Evolutionary conservation across 148 eudicot genomes (phyloP).

Genomic region (Amaranthus palmeri): DNA sequence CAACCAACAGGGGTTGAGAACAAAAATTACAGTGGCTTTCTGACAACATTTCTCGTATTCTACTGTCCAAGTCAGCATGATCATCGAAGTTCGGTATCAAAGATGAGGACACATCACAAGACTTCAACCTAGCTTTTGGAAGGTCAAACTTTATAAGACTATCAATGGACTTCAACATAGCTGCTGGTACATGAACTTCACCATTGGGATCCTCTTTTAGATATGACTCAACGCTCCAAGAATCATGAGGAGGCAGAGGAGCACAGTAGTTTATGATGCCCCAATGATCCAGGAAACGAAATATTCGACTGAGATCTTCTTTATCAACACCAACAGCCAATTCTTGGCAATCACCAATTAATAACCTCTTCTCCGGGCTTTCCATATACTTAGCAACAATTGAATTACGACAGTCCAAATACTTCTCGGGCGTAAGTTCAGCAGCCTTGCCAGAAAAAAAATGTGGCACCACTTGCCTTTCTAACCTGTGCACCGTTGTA

Average conservation of each 20-base stretch:
- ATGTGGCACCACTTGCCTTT: slow-evolving; percentile 89
- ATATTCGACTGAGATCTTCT: slow-evolving; percentile 66
- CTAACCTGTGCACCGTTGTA: slow-evolving; percentile 65
- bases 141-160: slow-evolving; percentile 83
- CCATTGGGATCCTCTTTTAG: slow-evolving; percentile 68
- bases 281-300: slow-evolving; percentile 95
- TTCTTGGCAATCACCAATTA: slow-evolving; percentile 55
- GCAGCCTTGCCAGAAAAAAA: slow-evolving; percentile 79
- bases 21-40: slow-evolving; percentile 65
- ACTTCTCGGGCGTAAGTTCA: slow-evolving; percentile 70
- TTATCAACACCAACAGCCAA: slow-evolving; percentile 44
- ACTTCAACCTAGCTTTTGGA: slow-evolving; percentile 68
- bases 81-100: slow-evolving; percentile 38
- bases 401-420: slow-evolving; percentile 71
- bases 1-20: slow-evolving; percentile 47
- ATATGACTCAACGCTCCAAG: slow-evolving; percentile 41
- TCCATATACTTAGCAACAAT: slow-evolving; percentile 79
- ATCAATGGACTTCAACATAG: slow-evolving; percentile 79
- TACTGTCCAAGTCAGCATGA: slow-evolving; percentile 57
- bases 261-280: slow-evolving; percentile 87
- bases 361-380: slow-evolving; percentile 57
- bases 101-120: slow-evolving; percentile 50
- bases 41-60: slow-evolving; percentile 69
- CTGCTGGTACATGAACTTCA: slow-evolving; percentile 80
- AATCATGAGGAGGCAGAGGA: slow-evolving; percentile 34